Percentiles rank a stretch among this genome's conserved stretches.
Evolutionary conservation across 768 basidiomycete genomes (phyloP).

Genomic region (Xerocomellus dryophilus): DNA sequence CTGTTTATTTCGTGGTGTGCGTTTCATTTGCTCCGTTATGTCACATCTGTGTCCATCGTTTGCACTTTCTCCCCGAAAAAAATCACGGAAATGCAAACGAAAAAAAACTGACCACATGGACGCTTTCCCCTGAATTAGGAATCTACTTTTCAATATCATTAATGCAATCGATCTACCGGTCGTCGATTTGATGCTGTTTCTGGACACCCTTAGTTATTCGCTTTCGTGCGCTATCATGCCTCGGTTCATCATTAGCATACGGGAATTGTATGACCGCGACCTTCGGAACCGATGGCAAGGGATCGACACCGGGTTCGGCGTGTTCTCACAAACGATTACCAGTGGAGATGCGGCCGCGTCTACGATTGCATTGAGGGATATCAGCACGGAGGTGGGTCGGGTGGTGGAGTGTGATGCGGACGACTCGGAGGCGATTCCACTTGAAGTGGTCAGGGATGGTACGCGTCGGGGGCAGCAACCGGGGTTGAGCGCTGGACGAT

Average conservation of each 20-base stretch:
- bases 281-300: neutral
- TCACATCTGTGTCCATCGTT: too few relatives aligned
- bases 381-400: neutral
- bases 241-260: constrained; percentile 16
- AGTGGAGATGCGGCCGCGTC: neutral
- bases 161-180: neutral
- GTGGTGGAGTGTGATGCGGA: neutral
- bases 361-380: neutral
- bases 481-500: neutral
- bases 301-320: constrained; percentile 13
- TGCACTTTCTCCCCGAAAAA: neutral
- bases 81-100: neutral
- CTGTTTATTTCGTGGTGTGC: constrained; percentile 12
- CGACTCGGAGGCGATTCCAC: neutral
- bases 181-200: neutral
- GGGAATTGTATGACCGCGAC: constrained; percentile 2
- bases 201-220: neutral
- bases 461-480: too few relatives aligned
- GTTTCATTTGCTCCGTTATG: neutral
- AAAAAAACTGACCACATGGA: neutral
- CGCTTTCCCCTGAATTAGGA: neutral
- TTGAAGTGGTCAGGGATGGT: neutral
- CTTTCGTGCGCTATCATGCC: constrained; percentile 6
- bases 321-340: neutral
- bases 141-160: constrained; percentile 6